Base-by-base conservation (phyloP, 202 grass and related monocot genomes). In the Panicum virgatum region DNA sequence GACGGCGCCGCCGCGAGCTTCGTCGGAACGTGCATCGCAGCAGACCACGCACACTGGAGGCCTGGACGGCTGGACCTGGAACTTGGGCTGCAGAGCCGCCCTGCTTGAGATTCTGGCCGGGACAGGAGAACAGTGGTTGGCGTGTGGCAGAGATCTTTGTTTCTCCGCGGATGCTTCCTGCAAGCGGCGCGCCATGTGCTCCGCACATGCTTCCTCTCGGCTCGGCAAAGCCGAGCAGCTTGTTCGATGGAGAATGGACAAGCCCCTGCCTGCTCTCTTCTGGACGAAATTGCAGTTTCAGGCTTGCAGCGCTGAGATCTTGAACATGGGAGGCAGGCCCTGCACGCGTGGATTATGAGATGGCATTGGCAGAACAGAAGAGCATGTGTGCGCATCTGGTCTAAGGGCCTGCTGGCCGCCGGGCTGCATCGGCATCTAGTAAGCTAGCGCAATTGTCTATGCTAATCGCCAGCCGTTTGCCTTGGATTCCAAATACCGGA, bases 121-220 rank as follows among this genome's bases (percentile, higher is more conserved):
- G 83, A 42, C 65, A 62, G 19, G 64, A 50, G 56, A 32, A 57
- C 71, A 77, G 45, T n/a, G n/a, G n/a, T n/a, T n/a, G n/a, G n/a
- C n/a, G n/a, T 15, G 19, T 15, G 74, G 48, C 64, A 30, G n/a
- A n/a, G 44, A 43, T 78, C 82, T 70, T 61, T n/a, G 72, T 19
- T 58, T 51, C 19, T 78, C 22, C 19, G 36, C 22, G 72, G 62
- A 69, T 69, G 62, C 62, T 84, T 68, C 50, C 51, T 26, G n/a
- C n/a, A n/a, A n/a, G 53, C 51, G 46, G 63, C 22, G 32, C 66
- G 40, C 44, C 83, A 79, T 72, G 83, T 78, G 65, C 10, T n/a
- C n/a, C 22, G 43, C 83, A 79, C 83, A 72, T 78, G 66, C 74
- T 38, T 59, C 72, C 38, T 53, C 54, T 52, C 30, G 6, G 38